Conservation (phyloP, 1,284 basidiomycete species). For the Sporisorium graminicola region DNA sequence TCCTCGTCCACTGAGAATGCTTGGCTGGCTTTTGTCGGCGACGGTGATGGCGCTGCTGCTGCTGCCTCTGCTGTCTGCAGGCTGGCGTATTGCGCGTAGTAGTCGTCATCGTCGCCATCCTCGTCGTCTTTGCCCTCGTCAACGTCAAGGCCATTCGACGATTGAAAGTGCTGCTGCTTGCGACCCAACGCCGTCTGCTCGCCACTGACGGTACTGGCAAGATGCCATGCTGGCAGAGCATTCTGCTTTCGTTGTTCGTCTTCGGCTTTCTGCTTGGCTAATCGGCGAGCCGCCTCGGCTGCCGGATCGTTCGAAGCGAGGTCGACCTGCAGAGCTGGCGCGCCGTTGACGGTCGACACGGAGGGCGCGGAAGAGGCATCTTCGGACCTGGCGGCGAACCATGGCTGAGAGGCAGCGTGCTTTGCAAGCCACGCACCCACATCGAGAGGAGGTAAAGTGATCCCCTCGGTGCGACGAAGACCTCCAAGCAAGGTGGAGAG, state of each 20-base stretch:
- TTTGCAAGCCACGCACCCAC: slow-evolving; percentile 72
- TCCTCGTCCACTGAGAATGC: slow-evolving; percentile 35
- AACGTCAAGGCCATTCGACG: slow-evolving; percentile 30
- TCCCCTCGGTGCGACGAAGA: slow-evolving; percentile 88
- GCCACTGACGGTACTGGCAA: slow-evolving; percentile 92
- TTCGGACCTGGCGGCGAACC: slow-evolving; percentile 37
- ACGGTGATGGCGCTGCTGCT: slow-evolving; percentile 15
- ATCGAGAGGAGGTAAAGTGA: slow-evolving; percentile 78
- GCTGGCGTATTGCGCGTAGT: slow-evolving; percentile 64
- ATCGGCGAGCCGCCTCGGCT: slow-evolving; percentile 71
- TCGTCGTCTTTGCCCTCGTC: slow-evolving; percentile 44
- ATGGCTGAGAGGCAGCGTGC: slow-evolving; percentile 58
- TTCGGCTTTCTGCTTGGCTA: slow-evolving; percentile 60
- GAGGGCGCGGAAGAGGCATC: slow-evolving; percentile 23
- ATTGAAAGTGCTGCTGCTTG: slow-evolving; percentile 45
- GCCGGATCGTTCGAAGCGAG: slow-evolving; percentile 61
- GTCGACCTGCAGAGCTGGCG: slow-evolving; percentile 59
- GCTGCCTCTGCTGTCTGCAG: slow-evolving; percentile 49
- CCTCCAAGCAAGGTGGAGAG: slow-evolving; percentile 88
- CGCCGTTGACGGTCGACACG: slow-evolving; percentile 39
- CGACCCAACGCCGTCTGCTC: slow-evolving; percentile 85
- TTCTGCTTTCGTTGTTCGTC: slow-evolving; percentile 79
- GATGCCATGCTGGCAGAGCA: slow-evolving; percentile 89
- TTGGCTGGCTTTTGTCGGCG: slow-evolving; percentile 40
- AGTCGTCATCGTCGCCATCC: slow-evolving; percentile 60